Evolutionary conservation across 1,284 basidiomycete genomes (phyloP).

Genomic region (Ceratobasidium papillatum): DNA sequence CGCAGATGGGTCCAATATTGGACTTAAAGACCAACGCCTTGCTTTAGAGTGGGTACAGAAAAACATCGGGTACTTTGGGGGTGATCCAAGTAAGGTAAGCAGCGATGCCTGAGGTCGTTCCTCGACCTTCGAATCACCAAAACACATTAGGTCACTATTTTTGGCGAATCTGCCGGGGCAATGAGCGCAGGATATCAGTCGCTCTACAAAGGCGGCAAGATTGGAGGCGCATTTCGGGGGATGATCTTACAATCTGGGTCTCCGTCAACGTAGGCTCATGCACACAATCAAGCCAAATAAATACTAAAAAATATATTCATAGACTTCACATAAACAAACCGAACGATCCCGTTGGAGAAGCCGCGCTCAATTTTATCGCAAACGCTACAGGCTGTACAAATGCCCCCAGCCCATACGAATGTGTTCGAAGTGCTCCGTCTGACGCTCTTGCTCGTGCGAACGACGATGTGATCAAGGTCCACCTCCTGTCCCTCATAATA

Average conservation of each 20-base stretch:
- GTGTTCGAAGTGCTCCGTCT: slow-evolving; percentile 23
- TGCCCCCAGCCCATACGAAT: slow-evolving; percentile 21
- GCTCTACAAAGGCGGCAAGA: slow-evolving; percentile 44
- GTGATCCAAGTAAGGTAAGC: slow-evolving; percentile 53
- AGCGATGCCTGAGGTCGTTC: not conserved
- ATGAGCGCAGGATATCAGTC: slow-evolving; percentile 45
- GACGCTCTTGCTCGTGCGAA: slow-evolving; percentile 18
- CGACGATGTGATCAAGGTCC: slow-evolving; percentile 18
- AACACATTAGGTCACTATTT: slow-evolving; percentile 40
- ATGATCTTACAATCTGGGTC: slow-evolving; percentile 44
- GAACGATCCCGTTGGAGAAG: slow-evolving; percentile 21
- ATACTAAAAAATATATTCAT: no score
- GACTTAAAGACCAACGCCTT: slow-evolving; percentile 55
- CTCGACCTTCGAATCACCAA: not conserved
- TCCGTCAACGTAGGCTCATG: slow-evolving; percentile 16
- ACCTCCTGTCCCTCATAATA: no score
- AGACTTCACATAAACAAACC: slow-evolving; percentile 6
- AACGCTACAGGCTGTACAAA: slow-evolving; percentile 33
- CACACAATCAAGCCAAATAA: not conserved
- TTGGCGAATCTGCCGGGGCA: slow-evolving; percentile 50
- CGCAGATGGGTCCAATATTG: slow-evolving; percentile 48
- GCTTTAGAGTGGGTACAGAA: slow-evolving; percentile 59
- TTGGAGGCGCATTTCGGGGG: slow-evolving; percentile 33
- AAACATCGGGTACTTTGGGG: slow-evolving; percentile 58
- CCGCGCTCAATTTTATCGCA: slow-evolving; percentile 13